Conservation (phyloP, 75 land plant species). For the Chamaecyparis obtusa region DNA sequence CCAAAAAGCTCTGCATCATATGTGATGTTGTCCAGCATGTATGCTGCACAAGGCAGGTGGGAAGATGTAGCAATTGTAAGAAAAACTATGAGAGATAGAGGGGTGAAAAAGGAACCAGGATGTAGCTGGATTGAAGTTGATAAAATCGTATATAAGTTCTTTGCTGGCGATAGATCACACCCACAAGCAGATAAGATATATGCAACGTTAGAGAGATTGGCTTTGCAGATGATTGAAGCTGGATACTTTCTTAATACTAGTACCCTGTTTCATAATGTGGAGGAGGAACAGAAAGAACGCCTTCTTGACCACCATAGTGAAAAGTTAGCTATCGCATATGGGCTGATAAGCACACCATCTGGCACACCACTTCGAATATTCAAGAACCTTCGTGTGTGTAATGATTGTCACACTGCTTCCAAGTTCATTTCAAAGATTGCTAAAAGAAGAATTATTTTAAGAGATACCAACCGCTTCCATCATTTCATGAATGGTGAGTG, state of each 20-base stretch:
- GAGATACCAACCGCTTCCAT: too few species aligned
- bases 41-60: conserved; percentile 14
- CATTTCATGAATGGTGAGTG: too few species aligned
- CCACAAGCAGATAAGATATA: conserved; percentile 19
- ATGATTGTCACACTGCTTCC: too few species aligned
- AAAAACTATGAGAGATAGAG: neutral
- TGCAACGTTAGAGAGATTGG: conserved; percentile 1
- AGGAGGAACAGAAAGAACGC: neutral
- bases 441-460: too few species aligned
- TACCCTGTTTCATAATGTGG: neutral
- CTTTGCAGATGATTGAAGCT: neutral
- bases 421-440: too few species aligned
- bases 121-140: conserved; percentile 13
- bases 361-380: neutral
- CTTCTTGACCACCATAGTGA: neutral
- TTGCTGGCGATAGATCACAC: conserved; percentile 24
- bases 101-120: conserved; percentile 2
- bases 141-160: neutral
- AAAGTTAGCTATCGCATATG: too few species aligned
- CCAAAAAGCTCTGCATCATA: conserved; percentile 14
- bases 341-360: neutral
- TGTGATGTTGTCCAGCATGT: conserved; percentile 22
- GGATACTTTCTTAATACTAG: neutral
- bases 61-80: neutral
- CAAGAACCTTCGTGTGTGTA: too few species aligned